phyloP scores from a whole-genome alignment of 352 stramenopile species.

The Phytophthora citricola region DNA sequence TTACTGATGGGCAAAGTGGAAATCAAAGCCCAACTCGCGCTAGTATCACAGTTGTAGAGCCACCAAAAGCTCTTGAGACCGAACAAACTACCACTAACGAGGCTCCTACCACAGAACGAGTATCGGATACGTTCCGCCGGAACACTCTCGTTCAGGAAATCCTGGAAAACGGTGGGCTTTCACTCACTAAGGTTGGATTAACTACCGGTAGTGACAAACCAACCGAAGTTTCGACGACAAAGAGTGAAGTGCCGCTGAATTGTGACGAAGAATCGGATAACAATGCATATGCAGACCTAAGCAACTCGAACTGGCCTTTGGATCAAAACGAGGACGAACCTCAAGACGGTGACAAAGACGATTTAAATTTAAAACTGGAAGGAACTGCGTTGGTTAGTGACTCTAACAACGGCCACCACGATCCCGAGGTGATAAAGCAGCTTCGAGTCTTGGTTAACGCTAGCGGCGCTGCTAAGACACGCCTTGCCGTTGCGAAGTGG shows the following conservation, averaged over 20 bases:
- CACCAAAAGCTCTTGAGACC: background rate
- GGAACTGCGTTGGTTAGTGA: conserved; percentile 4
- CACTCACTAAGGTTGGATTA: conserved; percentile 17
- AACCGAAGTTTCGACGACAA: background rate
- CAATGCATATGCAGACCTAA: conserved; percentile 14
- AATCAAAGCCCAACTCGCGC: conserved; percentile 2
- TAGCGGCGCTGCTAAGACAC: conserved; percentile 33
- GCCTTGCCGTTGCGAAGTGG: conserved; percentile 47
- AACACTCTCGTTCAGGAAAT: conserved; percentile 34
- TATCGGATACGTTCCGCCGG: conserved; percentile 3
- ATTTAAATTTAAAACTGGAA: background rate
- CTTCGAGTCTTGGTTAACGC: conserved; percentile 54
- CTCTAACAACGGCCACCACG: conserved; percentile 29
- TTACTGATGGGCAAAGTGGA: background rate
- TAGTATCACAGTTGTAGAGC: background rate
- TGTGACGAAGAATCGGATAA: conserved; percentile 5
- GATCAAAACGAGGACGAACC: conserved; percentile 3
- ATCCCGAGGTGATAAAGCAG: conserved; percentile 59
- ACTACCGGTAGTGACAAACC: background rate
- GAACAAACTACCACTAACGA: background rate
- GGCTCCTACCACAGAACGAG: background rate
- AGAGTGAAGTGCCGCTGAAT: background rate
- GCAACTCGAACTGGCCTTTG: background rate
- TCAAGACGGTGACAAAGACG: conserved; percentile 8
- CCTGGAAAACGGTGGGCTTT: conserved; percentile 12